phyloP scores from a whole-genome alignment of 2,329 filamentous ascomycete genomes.

The Cercospora janseana region DNA sequence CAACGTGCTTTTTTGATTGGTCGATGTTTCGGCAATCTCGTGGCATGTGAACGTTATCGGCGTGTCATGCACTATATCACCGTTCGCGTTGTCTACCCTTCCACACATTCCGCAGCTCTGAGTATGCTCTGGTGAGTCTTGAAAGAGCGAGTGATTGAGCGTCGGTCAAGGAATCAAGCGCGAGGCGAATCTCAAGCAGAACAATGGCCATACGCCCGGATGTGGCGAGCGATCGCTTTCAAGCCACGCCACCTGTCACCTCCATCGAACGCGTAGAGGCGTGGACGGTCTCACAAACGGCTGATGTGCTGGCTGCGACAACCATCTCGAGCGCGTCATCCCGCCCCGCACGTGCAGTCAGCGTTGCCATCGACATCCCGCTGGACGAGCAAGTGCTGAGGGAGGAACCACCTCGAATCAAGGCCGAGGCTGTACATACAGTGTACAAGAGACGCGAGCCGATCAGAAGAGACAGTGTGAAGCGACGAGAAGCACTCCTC shows the following conservation, averaged over 20 bases:
- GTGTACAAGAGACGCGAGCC: conserved; percentile 54
- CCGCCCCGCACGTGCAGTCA: conserved; percentile 50
- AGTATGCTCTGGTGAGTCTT: no score
- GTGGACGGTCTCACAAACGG: conserved; percentile 49
- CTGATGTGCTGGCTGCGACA: conserved; percentile 44
- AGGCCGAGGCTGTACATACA: conserved; percentile 33
- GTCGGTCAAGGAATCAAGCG: no score
- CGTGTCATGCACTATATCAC: background rate
- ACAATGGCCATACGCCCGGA: conserved; percentile 27
- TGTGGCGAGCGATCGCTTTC: conserved; percentile 5
- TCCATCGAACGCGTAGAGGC: conserved; percentile 42
- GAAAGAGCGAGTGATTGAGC: no score
- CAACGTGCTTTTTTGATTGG: conserved; percentile 11
- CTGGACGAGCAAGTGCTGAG: conserved; percentile 58
- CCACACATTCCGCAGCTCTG: no score
- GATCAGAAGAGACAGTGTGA: conserved; percentile 60
- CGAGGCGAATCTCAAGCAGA: no score
- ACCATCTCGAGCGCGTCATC: conserved; percentile 39
- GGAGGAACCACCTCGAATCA: conserved; percentile 28
- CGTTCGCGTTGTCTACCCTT: background rate
- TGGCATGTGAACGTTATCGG: conserved; percentile 12
- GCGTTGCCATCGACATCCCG: conserved; percentile 68
- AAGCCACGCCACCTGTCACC: conserved; percentile 20
- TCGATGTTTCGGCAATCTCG: conserved; percentile 5
- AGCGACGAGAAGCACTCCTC: conserved; percentile 69